Conservation (phyloP, 495 filamentous ascomycete genomes). For the Elasticomyces elasticus region DNA sequence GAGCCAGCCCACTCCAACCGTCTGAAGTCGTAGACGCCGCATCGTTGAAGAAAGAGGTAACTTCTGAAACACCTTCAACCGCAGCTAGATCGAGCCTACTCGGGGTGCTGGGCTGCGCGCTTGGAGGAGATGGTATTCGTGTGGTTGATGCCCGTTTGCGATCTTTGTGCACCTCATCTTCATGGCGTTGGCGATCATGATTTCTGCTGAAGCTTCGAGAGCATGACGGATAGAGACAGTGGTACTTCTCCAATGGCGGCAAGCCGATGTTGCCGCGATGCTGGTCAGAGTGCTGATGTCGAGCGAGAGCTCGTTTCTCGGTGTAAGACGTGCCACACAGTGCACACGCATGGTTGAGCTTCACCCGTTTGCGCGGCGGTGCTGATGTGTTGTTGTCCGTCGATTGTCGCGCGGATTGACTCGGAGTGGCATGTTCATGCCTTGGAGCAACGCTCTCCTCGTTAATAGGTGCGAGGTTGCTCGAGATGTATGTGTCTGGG, state of each 20-base stretch:
- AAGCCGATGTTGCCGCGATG: conserved; percentile 2
- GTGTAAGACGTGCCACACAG: conserved; percentile 8
- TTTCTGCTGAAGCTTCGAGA: conserved; percentile 2
- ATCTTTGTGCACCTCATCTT: conserved; percentile 9
- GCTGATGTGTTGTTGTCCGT: background rate
- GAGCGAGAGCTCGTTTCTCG: conserved; percentile 3
- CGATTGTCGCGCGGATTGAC: background rate
- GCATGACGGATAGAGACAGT: background rate
- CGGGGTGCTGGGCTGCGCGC: background rate
- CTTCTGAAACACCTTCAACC: background rate
- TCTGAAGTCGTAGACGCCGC: background rate
- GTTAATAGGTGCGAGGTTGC: background rate
- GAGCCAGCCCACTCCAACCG: background rate
- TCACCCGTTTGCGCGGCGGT: background rate
- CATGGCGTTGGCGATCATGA: conserved; percentile 4
- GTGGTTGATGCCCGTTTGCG: background rate
- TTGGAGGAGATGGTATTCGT: background rate
- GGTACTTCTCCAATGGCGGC: background rate
- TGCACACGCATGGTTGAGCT: background rate
- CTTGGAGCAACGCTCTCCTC: background rate
- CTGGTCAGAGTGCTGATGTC: background rate
- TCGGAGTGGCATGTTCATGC: background rate
- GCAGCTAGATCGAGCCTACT: background rate
- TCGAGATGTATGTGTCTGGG: background rate
- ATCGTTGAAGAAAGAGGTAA: background rate